Evolutionary conservation across 169 alveolate genomes (phyloP), one percentile per base, ranked within the genome.

Genomic region (Amoebophrya sp.): DNA sequence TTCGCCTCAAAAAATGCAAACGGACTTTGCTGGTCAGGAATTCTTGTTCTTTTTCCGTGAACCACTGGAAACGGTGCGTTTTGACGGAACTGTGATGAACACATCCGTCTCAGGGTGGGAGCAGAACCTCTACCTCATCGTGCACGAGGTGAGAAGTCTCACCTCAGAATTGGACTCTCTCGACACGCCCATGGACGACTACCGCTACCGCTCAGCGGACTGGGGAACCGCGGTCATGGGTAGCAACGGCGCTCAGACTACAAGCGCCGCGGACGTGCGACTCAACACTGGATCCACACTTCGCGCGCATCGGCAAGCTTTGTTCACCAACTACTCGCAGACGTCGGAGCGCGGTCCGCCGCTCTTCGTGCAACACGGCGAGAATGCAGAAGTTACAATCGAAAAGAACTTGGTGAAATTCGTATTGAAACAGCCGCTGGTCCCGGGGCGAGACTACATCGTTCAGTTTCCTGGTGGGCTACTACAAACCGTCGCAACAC

Each of bases 31-130:
- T 10, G 83, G 83, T 36, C 83, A 65, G 83, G 83, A 65, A 26
- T 65, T 65, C n/a, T 65, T 65, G 83, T 65, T 65, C 83, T 65
- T 65, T 65, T 65, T 65, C 83, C 83, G 83, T 36, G 83, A 65
- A 36, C 83, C 83, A 6, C 3, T 65, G 36, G 83, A 65, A 6
- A 65, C 83, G 33, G 83, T 65, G 33, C 18, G 83, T 1, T 65
- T 26, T 26, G 83, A 65, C 83, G 83, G 83, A 36, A 6, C 2
- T 6, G 83, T 26, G 33, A 18, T 6, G 33, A 26, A 36, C 26
- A 65, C 83, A 0, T 12, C 36, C n/a, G 26, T 26, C 83, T 6
- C 83, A 36, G 2, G n/a, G 36, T 65, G 83, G 83, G 26, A 65
- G 26, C 2, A 1, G 39, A 65, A 65, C 33, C 33, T 65, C 38